Evolutionary conservation across 73 alveolate species (phyloP).

Genomic region (Vitrella brassicaformis): DNA sequence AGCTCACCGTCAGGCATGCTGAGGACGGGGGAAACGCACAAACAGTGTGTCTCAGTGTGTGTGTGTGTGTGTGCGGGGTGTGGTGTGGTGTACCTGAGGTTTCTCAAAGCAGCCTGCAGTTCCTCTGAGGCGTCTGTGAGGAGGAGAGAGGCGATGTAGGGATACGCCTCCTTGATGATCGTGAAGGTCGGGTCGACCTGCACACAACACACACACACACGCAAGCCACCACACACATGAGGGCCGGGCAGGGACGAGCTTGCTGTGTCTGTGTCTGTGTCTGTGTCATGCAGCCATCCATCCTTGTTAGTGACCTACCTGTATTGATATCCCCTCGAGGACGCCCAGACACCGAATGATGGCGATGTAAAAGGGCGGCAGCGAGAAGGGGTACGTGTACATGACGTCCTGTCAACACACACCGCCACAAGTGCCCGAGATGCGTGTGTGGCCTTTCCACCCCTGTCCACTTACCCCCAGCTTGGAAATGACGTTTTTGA

Average conservation of each 20-base stretch:
- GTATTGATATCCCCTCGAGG: not conserved
- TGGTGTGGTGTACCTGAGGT: not conserved
- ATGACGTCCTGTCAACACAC: not conserved
- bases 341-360: not conserved
- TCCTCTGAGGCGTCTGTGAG: not conserved
- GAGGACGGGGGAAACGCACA: too few species aligned
- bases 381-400: not conserved
- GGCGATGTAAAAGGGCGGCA: not conserved
- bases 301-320: too few species aligned
- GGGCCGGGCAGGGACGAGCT: too few species aligned
- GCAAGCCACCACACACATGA: too few species aligned
- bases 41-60: not conserved
- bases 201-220: too few species aligned
- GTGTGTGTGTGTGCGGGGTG: not conserved
- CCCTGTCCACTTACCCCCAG: not conserved
- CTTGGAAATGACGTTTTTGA: not conserved
- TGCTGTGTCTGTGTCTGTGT: too few species aligned
- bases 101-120: not conserved
- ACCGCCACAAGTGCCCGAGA: too few species aligned
- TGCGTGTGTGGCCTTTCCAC: too few species aligned
- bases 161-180: not conserved
- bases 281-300: too few species aligned
- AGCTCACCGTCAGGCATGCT: not conserved
- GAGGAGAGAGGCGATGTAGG: not conserved
- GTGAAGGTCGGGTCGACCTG: not conserved